These are phyloP conservation scores for Calonectria pseudoreteaudii DNA, from an alignment of 2,329 filamentous ascomycete species.

Conservation along the genomic window DNA sequence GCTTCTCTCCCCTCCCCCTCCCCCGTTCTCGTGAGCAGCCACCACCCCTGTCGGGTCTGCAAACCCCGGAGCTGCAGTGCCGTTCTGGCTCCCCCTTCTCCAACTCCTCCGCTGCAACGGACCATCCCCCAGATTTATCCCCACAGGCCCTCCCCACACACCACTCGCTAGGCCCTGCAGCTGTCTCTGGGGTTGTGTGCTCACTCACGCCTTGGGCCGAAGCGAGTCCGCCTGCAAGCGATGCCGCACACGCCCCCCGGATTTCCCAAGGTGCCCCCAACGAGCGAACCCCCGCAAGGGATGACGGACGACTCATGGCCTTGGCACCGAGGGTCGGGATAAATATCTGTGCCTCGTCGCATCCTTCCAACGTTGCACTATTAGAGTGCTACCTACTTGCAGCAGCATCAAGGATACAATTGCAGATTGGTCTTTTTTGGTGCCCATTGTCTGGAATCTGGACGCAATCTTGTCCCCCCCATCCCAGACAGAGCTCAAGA, in stretches of 20 bases:
- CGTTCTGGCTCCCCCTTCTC: constrained; percentile 16
- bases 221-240: constrained; percentile 12
- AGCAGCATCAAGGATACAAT: background rate
- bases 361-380: constrained; percentile 18
- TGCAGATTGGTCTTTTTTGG: background rate
- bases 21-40: constrained; percentile 20
- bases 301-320: constrained; percentile 17
- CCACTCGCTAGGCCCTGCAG: background rate
- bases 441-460: background rate
- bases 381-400: constrained; percentile 2
- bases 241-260: constrained; percentile 28
- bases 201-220: background rate
- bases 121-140: constrained; percentile 39
- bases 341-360: constrained; percentile 35
- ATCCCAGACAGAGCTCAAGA: too few relatives aligned
- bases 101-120: constrained; percentile 26
- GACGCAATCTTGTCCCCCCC: background rate
- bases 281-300: constrained; percentile 17
- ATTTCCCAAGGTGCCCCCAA: constrained; percentile 22
- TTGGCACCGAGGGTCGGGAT: constrained; percentile 26
- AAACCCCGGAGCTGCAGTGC: background rate
- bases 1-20: constrained; percentile 4
- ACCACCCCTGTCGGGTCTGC: background rate
- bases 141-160: constrained; percentile 27
- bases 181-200: background rate